Conservation (phyloP, 805 yeast genomes). For the Lachancea quebecensis region DNA sequence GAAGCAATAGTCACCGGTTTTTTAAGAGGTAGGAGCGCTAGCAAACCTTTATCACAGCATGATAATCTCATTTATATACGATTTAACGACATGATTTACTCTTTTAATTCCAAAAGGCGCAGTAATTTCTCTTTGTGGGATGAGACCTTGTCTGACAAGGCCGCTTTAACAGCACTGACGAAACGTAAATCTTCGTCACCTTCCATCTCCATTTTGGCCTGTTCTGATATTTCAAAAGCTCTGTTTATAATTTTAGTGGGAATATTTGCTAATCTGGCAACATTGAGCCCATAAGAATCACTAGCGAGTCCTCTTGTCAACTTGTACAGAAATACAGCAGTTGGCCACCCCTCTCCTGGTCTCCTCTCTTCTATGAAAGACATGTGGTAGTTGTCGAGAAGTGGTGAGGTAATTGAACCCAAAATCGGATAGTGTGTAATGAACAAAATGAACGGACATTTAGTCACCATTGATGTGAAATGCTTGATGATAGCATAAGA, state of each 20-base stretch:
- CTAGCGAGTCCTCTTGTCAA: constrained; percentile 44
- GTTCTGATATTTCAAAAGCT: constrained; percentile 35
- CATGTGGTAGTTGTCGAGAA: constrained; percentile 63
- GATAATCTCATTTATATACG: too few relatives aligned
- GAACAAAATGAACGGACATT: constrained; percentile 56
- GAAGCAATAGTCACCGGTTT: constrained; percentile 35
- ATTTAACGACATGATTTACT: too few relatives aligned
- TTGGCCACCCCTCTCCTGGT: constrained; percentile 32
- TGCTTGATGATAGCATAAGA: constrained; percentile 67
- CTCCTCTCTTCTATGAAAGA: constrained; percentile 45
- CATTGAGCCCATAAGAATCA: constrained; percentile 78
- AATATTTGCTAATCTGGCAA: constrained; percentile 69
- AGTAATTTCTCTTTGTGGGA: background rate
- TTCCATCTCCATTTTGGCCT: constrained; percentile 2
- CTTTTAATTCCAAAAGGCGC: background rate
- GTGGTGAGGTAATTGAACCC: constrained; percentile 39
- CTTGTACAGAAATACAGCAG: constrained; percentile 47
- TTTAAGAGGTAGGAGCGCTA: constrained; percentile 21
- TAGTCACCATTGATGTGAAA: constrained; percentile 34
- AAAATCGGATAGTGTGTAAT: constrained; percentile 80
- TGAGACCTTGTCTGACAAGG: background rate
- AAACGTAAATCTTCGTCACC: constrained; percentile 1
- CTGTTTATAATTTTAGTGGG: constrained; percentile 39
- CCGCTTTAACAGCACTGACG: background rate
- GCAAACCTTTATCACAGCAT: background rate